Evolutionary conservation across 768 basidiomycete species (phyloP), one percentile per base, ranked within the genome.

Genomic region (Dentipellis sp.): DNA sequence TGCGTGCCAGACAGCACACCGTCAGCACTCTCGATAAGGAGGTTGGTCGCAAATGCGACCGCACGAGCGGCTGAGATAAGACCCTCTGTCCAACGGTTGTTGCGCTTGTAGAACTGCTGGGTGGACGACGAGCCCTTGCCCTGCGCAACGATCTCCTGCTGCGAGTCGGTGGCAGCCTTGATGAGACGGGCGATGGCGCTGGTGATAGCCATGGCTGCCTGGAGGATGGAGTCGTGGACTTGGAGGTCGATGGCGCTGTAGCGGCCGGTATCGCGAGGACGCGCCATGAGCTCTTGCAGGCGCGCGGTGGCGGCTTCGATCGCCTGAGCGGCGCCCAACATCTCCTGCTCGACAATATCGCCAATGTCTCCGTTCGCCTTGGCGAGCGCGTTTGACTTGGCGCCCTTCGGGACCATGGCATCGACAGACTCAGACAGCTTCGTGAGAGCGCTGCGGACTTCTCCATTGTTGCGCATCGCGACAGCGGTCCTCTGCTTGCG

Each of bases 11-110:
- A 93, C 59, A 98, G 79, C 46, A 99, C 95, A 57, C 97, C 97
- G 69, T 99, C 97, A 16, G 97, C 97, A 60, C 88, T 90, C 70
- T 99, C 95, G 69, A 99, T 99, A 58, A 99, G 82, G 57, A 97
- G 73, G 61, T 83, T 90, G 36, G 97, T 98, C 10, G 97, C 94
- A 64, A 94, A 97, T 2, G 97, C 97, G 54, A 99, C 97, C 9
- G 97, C 82, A 71, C 97, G 97, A 17, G 97, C 97, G 37, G 97
- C 97, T 37, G 93, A 95, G 64, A 98, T 94, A 62, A 99, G 85
- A 62, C 97, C 97, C 69, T 99, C 97, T 46, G 97, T 99, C 97
- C 97, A 99, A 58, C 97, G 82, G 71, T 98, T 98, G 82, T 99
- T 97, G 58, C 91, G 86, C 76, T 99, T 99, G 81, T 98, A 99